Conservation (phyloP, 1,284 basidiomycete genomes). For the Ustilago tritici region DNA sequence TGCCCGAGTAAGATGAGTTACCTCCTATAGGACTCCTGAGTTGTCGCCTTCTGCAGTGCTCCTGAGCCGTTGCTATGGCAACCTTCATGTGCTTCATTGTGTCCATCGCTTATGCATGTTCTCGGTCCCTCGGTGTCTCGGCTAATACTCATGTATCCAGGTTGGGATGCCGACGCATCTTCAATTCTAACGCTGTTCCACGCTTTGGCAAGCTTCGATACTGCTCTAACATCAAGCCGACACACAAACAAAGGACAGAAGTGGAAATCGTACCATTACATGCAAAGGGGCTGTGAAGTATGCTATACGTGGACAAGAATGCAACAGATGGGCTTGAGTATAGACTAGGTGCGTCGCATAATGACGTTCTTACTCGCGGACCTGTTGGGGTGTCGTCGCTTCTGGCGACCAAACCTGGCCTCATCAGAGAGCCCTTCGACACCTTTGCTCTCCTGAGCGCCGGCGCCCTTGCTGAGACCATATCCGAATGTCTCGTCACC, state of each 20-base stretch:
- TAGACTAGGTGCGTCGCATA: constrained; percentile 39
- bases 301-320: not conserved
- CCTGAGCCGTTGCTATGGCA: too few species aligned
- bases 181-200: too few species aligned
- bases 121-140: too few species aligned
- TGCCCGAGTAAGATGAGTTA: too few species aligned
- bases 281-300: not conserved
- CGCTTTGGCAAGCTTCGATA: not conserved
- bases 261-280: constrained; percentile 31
- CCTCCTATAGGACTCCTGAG: too few species aligned
- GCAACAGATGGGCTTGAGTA: not conserved
- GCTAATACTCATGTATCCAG: too few species aligned
- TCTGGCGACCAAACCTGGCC: constrained; percentile 71
- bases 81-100: too few species aligned
- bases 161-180: too few species aligned
- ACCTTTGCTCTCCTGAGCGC: constrained; percentile 68
- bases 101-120: too few species aligned
- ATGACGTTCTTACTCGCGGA: constrained; percentile 67
- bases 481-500: constrained; percentile 73
- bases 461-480: constrained; percentile 66
- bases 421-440: constrained; percentile 88
- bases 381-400: constrained; percentile 57
- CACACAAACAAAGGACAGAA: not conserved
- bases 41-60: too few species aligned
- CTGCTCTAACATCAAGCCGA: not conserved